Conservation (phyloP, 345 rosid genomes). For the Xanthoceras sorbifolium region DNA sequence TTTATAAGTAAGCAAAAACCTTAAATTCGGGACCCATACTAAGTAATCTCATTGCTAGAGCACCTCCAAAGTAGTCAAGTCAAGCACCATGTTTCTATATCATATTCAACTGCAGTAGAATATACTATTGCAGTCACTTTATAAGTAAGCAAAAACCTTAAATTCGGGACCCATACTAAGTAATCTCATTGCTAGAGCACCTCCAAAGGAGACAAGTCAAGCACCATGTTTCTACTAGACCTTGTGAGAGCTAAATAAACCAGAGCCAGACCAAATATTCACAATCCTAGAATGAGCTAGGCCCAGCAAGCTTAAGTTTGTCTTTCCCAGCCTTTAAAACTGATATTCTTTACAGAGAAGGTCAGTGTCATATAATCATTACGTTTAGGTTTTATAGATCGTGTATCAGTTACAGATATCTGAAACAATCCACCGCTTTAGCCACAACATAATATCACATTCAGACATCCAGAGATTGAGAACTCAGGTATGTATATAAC, state of each 20-base stretch:
- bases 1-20: too few species aligned
- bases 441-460: neutral
- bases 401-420: neutral
- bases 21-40: too few species aligned
- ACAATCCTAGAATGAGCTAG: neutral
- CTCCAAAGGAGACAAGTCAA: neutral
- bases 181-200: neutral
- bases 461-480: neutral
- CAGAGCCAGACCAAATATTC: neutral
- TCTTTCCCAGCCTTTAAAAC: too few species aligned
- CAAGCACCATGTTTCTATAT: too few species aligned
- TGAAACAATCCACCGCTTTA: neutral
- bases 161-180: too few species aligned
- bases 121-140: too few species aligned
- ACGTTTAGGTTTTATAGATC: neutral
- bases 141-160: neutral
- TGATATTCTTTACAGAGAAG: neutral
- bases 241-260: neutral
- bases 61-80: too few species aligned
- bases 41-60: too few species aligned
- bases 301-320: too few species aligned
- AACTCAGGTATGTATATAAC: constrained; percentile 5
- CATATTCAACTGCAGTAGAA: too few species aligned
- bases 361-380: neutral
- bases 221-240: neutral